Evolutionary conservation across 306 rosid species (phyloP).

Genomic region (Lathyrus aphaca): DNA sequence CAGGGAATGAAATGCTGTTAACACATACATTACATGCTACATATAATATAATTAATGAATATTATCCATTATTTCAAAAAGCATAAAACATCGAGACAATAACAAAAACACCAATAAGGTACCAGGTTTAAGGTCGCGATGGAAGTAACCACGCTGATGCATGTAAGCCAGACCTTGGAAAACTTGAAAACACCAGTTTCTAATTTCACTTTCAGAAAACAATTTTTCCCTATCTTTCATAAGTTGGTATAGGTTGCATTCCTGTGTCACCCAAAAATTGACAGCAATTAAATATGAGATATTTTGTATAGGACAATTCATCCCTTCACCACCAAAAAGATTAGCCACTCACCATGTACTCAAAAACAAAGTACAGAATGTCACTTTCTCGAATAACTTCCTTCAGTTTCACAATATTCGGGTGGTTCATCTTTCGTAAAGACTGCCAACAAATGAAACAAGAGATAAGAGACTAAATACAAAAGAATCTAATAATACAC

Average conservation of each 20-base stretch:
- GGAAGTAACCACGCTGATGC: constrained; percentile 99
- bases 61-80: neutral
- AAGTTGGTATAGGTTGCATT: constrained; percentile 89
- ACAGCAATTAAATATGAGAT: constrained; percentile 19
- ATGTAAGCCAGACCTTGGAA: constrained; percentile 97
- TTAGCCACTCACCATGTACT: constrained; percentile 76
- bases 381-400: constrained; percentile 95
- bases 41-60: neutral
- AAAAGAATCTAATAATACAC: constrained; percentile 9
- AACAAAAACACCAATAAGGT: constrained; percentile 35
- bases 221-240: constrained; percentile 86
- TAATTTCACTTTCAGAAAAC: constrained; percentile 80
- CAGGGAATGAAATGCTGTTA: constrained; percentile 10
- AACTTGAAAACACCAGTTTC: constrained; percentile 98
- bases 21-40: constrained; percentile 12
- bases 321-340: neutral
- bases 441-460: constrained; percentile 55
- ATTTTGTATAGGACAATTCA: constrained; percentile 17
- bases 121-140: constrained; percentile 99
- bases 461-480: constrained; percentile 9
- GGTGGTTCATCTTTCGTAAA: constrained; percentile 85
- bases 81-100: constrained; percentile 16
- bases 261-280: constrained; percentile 52
- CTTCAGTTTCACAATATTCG: constrained; percentile 89
- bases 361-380: constrained; percentile 87